A percentile compares a stretch with the other conserved stretches of the same genome.
phyloP scores from a whole-genome alignment of 2,329 filamentous ascomycete species.

The Capronia coronata region DNA sequence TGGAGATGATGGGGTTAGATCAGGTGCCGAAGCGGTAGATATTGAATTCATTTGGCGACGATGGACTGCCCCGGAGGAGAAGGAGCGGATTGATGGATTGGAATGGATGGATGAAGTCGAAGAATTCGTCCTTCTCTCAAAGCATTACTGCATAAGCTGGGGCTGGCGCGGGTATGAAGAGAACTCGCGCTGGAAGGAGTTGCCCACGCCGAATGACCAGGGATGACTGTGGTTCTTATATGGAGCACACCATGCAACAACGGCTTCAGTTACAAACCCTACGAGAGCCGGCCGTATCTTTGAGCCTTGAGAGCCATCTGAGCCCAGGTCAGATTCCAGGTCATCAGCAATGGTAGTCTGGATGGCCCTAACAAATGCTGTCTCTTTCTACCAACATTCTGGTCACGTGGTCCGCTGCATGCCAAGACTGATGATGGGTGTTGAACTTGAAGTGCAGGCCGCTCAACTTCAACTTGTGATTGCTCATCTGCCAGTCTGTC shows the following conservation, averaged over 20 bases:
- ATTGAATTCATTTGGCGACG: slow-evolving; percentile 66
- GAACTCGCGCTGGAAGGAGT: slow-evolving; percentile 32
- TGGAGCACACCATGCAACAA: no score
- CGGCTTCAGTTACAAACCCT: no score
- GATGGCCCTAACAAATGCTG: no score
- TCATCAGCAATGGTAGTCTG: no score
- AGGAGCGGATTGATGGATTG: slow-evolving; percentile 67
- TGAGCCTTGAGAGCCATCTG: background rate
- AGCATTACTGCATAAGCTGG: slow-evolving; percentile 88
- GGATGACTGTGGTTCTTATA: background rate
- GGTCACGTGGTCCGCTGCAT: no score
- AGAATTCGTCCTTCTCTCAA: slow-evolving; percentile 80
- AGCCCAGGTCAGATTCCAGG: no score
- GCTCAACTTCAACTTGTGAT: no score
- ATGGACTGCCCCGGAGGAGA: slow-evolving; percentile 67
- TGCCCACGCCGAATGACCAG: slow-evolving; percentile 31
- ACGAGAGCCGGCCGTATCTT: no score
- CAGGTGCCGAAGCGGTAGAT: slow-evolving; percentile 51
- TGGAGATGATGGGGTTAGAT: slow-evolving; percentile 25
- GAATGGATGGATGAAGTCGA: slow-evolving; percentile 94
- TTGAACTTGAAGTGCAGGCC: no score
- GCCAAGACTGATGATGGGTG: no score
- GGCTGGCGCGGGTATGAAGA: slow-evolving; percentile 58
- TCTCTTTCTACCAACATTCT: no score
- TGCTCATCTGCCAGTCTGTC: no score